Conservation (phyloP, 2,329 filamentous ascomycete genomes). For the Gliomastix tumulicola region DNA sequence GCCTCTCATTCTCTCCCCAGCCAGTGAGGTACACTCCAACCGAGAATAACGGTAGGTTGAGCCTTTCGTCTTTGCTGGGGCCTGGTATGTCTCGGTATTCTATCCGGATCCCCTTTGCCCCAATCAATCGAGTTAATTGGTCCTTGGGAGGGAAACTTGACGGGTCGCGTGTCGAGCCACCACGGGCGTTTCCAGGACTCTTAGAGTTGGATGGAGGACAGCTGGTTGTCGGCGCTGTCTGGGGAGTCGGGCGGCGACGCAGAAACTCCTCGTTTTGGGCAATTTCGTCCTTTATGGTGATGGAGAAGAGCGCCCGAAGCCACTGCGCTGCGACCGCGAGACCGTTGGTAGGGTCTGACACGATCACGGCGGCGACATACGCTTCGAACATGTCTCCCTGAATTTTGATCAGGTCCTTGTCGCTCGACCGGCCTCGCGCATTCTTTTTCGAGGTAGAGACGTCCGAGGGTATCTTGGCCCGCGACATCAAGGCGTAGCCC, state of each 20-base stretch:
- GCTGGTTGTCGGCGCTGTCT: too few species aligned
- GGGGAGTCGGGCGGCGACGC: too few species aligned
- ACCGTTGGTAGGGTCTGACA: constrained; percentile 59
- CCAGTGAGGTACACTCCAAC: constrained; percentile 61
- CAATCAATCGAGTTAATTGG: constrained; percentile 29
- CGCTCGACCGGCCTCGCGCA: constrained; percentile 21
- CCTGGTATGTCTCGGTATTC: constrained; percentile 51
- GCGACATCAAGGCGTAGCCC: constrained; percentile 63
- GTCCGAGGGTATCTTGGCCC: constrained; percentile 48
- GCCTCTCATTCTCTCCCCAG: constrained; percentile 57
- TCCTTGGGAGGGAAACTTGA: too few species aligned
- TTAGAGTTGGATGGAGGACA: too few species aligned
- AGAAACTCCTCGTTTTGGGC: constrained; percentile 5
- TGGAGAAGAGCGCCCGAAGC: constrained; percentile 70
- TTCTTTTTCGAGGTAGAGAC: constrained; percentile 18
- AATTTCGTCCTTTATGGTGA: constrained; percentile 51
- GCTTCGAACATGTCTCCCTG: constrained; percentile 87
- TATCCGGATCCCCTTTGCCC: constrained; percentile 50
- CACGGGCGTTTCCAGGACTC: too few species aligned
- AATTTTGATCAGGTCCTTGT: constrained; percentile 60
- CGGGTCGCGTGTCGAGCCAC: too few species aligned
- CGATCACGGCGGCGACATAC: constrained; percentile 68
- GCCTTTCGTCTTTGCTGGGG: constrained; percentile 44
- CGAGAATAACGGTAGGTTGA: constrained; percentile 49
- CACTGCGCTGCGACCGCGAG: constrained; percentile 57